Evolutionary conservation across 331 rosid genomes (phyloP), one percentile per base, ranked within the genome.

Genomic region (Pyracantha coccinea): DNA sequence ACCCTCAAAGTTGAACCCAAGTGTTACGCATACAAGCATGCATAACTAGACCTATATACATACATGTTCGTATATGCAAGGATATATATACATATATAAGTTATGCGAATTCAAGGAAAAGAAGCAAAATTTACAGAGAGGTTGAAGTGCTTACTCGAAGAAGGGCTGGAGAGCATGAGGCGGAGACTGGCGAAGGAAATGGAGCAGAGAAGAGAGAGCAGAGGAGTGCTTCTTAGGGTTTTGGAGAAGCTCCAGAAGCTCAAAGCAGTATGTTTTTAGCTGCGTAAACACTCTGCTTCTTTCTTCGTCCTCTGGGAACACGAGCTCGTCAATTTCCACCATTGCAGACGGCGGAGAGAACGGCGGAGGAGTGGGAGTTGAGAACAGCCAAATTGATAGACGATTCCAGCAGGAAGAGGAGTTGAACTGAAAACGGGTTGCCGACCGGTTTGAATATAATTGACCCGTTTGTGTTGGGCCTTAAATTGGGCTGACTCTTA

Each of bases 211-310:
- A 47, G 88, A 82, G 44, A 90, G n/a, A 27, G 86, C 74, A 1
- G 97, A 75, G 52, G 82, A 78, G 63, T 75, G 85, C 77, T 83
- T 83, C 58, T 79, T 87, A 31, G 97, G 95, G 77, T 61, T 85
- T 52, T 77, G 93, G 75, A 87, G 66, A 70, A 94, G 95, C 83
- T 83, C 31, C 31, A 94, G 87, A 85, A 94, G 96, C 66, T 92
- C 85, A 69, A 90, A 41, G 33, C 97, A 85, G 80, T 75, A 62
- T 14, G 86, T 79, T 73, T 90, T 90, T 14, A 94, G 84, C 83
- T 82, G 79, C 38, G 74, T 79, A 52, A 94, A 94, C 67, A 86
- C 83, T 52, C 32, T 28, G 83, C 67, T 87, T 79, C 69, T 68
- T 33, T 84, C 86, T 8, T 45, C 74, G 44, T 33, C 75, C 17